A percentile compares a stretch with the other conserved stretches of the same genome.
Conservation (phyloP, 768 basidiomycete genomes). For the Neoboletus subvelutipes region DNA sequence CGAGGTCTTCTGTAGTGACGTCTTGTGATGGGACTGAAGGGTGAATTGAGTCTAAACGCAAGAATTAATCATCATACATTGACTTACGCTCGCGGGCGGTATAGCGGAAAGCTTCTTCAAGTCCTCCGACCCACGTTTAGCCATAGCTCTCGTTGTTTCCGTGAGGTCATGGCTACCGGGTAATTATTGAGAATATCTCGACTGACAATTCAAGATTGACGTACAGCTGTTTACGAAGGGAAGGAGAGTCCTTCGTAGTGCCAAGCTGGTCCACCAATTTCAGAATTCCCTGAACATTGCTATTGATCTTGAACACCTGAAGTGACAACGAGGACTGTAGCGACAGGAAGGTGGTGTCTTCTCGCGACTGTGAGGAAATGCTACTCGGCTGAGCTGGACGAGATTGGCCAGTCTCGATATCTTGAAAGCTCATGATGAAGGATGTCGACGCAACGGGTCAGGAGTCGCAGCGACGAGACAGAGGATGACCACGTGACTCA, state of each 20-base stretch:
- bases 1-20: conserved; percentile 85
- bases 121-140: conserved; percentile 91
- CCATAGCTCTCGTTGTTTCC: conserved; percentile 92
- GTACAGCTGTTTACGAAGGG: conserved; percentile 81
- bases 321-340: conserved; percentile 81
- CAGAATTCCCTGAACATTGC: conserved; percentile 93
- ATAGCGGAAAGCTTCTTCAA: conserved; percentile 82
- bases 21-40: conserved; percentile 73
- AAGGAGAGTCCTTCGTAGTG: conserved; percentile 73
- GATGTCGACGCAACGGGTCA: neutral
- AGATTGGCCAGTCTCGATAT: conserved; percentile 45
- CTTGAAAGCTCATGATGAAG: conserved; percentile 48
- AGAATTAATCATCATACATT: neutral
- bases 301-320: conserved; percentile 98
- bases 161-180: conserved; percentile 84
- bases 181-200: conserved; percentile 4
- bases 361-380: conserved; percentile 39
- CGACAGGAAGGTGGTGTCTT: conserved; percentile 73
- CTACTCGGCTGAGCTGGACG: conserved; percentile 30
- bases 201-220: conserved; percentile 31
- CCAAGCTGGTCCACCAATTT: conserved; percentile 98
- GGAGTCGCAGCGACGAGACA: conserved; percentile 4
- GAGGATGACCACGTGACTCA: conserved; percentile 10
- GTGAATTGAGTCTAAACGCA: neutral
- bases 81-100: conserved; percentile 58